phyloP scores from a whole-genome alignment of 2,329 filamentous ascomycete genomes.

The Xylariaceae sp. region DNA sequence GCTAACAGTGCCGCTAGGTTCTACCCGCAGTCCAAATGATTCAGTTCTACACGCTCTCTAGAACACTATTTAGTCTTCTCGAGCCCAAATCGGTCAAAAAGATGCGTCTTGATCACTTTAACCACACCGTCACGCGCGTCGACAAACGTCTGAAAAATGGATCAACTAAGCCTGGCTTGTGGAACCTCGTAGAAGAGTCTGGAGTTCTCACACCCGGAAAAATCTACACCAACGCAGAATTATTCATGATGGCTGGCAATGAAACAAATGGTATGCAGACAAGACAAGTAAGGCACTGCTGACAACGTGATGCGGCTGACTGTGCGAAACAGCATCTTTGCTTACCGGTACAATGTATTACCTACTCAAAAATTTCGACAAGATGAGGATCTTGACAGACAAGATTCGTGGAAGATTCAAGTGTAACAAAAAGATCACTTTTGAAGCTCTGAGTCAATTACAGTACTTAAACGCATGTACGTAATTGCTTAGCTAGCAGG shows the following conservation, averaged over 20 bases:
- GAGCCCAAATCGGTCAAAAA: constrained; percentile 22
- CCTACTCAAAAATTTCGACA: constrained; percentile 21
- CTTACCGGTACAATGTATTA: constrained; percentile 24
- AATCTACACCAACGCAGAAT: no score
- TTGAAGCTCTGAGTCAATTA: constrained; percentile 30
- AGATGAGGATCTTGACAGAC: constrained; percentile 16
- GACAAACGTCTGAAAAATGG: constrained; percentile 19
- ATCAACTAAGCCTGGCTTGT: no score
- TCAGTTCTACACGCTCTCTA: constrained; percentile 18
- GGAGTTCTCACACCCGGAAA: no score
- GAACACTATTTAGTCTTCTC: constrained; percentile 18
- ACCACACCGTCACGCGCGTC: constrained; percentile 23
- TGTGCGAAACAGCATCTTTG: constrained; percentile 27
- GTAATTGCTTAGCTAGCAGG: no score
- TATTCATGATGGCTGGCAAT: no score
- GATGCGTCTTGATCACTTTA: constrained; percentile 24
- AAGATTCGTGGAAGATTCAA: constrained; percentile 24
- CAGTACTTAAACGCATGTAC: constrained; percentile 36
- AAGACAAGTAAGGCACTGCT: constrained; percentile 30
- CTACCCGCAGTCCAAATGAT: constrained; percentile 21
- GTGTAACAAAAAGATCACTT: constrained; percentile 36
- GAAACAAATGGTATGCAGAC: no score
- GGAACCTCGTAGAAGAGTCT: no score
- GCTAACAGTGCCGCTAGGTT: constrained; percentile 10
- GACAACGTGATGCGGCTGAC: constrained; percentile 15